A percentile compares a stretch with the other conserved stretches of the same genome.
Evolutionary conservation across 2,329 filamentous ascomycete species (phyloP).

Genomic region (Fusarium acutatum): DNA sequence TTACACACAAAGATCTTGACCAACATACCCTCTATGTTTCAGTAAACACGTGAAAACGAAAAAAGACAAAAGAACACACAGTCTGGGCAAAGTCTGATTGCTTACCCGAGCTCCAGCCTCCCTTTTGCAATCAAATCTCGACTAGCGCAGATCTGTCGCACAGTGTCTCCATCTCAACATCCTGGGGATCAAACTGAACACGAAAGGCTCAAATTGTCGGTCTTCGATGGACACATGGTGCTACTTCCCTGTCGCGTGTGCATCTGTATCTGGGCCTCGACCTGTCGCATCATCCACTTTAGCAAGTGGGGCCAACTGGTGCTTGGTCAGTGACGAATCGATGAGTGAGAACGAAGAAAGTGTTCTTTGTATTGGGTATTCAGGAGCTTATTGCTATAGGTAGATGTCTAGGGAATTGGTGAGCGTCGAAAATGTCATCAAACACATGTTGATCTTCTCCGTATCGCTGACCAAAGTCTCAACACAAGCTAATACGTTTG

Average conservation of each 20-base stretch:
- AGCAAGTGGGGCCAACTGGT: constrained; percentile 27
- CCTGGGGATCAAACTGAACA: constrained; percentile 39
- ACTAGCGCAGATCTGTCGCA: constrained; percentile 43
- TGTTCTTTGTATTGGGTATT: background rate
- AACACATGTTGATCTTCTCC: background rate
- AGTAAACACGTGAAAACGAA: constrained; percentile 4
- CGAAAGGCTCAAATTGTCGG: constrained; percentile 32
- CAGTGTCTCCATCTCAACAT: constrained; percentile 30
- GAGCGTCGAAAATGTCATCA: background rate
- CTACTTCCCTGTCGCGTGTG: constrained; percentile 37
- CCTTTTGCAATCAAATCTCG: constrained; percentile 42
- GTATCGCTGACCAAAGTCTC: background rate
- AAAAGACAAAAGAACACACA: background rate
- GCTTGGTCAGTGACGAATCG: background rate
- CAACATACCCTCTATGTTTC: constrained; percentile 16
- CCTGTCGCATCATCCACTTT: constrained; percentile 41
- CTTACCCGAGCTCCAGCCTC: constrained; percentile 24
- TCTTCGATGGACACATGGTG: constrained; percentile 34
- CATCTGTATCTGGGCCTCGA: constrained; percentile 35
- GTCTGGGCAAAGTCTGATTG: constrained; percentile 1
- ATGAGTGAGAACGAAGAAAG: constrained; percentile 24
- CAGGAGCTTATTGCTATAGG: background rate
- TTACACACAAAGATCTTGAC: background rate
- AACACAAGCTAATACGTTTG: background rate
- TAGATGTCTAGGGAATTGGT: background rate